Base-by-base conservation (phyloP, 345 rosid species). In the Moringa oleifera region DNA sequence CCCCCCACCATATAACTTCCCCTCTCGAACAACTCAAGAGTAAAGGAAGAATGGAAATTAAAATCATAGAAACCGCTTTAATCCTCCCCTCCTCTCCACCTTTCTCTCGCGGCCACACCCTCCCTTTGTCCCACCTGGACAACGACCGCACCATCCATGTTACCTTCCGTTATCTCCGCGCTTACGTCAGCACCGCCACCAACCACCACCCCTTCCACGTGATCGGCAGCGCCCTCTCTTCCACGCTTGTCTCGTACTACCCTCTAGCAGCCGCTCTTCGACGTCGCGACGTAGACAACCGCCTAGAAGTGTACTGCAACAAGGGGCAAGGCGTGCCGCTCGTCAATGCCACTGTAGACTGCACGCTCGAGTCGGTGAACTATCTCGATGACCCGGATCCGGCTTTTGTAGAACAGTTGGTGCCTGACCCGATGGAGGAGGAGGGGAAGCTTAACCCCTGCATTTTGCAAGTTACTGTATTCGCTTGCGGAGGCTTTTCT, bases 81-180 rank as follows among this genome's bases (percentile, higher is more conserved):
- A 67, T 91, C 68, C 76, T 24, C 20, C 95, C 94, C 49, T 67
- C 88, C 0, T 24, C 75, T 6, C 63, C 61, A 20, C 89, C 90
- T 25, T 76, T 80, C 75, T 23, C 68, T 46, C 66, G 71, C 49
- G 77, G 80, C 56, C 92, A 83, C 63, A 65, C 69, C 18, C 87
- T 83, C 51, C 67, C 80, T 18, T 91, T 91, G 64, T 86, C 96
- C 62, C 81, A 73, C 73, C 84, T 91, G 18, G 98, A 88, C 61
- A 71, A 79, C 36, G 95, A 87, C 64, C 82, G 70, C 56, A 87
- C 83, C 79, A 80, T 85, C 73, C 58, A 85, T 53, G 69, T 81
- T 73, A 80, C 79, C 54, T 85, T 87, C 82, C 97, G 97, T 53
- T 90, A 85, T 68, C 77, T 90, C 61, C 92, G 95, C 9, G 88